These are phyloP conservation scores for Phaeolepiota aurea DNA, from an alignment of 768 basidiomycete genomes.

Conservation along the genomic window DNA sequence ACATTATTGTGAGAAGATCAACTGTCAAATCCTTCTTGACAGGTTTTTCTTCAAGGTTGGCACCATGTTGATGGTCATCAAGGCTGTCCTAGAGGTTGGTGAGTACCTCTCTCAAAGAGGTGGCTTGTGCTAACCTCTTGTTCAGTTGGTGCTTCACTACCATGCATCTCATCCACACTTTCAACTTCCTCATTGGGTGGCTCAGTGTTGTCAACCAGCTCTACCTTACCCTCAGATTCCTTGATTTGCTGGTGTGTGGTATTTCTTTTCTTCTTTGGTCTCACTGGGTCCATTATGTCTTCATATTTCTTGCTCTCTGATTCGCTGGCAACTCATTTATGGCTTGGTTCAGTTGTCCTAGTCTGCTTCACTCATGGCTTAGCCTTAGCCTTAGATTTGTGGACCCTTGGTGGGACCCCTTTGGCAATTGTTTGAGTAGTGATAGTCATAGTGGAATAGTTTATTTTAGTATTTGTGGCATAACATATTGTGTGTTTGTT, in stretches of 20 bases:
- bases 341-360: neutral
- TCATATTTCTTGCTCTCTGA: neutral
- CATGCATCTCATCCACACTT: neutral
- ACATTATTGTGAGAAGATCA: conserved; percentile 7
- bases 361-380: neutral
- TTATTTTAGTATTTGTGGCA: neutral
- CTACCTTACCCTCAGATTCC: neutral
- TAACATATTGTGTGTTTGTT: neutral
- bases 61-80: conserved; percentile 6
- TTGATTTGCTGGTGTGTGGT: neutral
- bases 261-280: neutral
- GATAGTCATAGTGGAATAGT: neutral
- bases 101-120: neutral
- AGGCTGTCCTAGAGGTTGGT: conserved; percentile 4
- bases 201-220: neutral
- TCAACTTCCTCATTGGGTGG: neutral
- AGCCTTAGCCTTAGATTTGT: neutral
- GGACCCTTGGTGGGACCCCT: neutral
- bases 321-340: neutral
- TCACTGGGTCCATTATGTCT: neutral
- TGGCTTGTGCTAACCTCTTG: neutral
- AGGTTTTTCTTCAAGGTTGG: conserved; percentile 6
- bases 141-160: neutral
- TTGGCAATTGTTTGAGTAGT: neutral
- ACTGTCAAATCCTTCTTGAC: conserved; percentile 6